Conservation (phyloP, 2,329 filamentous ascomycete species). For the Aphanoascus verrucosus region DNA sequence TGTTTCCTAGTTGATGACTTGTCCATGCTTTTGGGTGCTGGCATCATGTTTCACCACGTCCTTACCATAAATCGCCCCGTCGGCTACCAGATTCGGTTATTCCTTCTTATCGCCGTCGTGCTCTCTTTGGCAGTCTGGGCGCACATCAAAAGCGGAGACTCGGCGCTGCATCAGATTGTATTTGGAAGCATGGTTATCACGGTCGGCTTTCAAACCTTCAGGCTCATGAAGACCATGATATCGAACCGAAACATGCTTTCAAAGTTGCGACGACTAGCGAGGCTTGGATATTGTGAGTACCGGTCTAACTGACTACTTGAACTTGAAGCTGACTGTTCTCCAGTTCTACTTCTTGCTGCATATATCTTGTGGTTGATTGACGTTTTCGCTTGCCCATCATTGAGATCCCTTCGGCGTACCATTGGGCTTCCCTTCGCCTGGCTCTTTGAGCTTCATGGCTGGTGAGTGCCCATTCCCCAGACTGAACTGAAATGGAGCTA, state of each 20-base stretch:
- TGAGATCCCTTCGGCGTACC: conserved; percentile 15
- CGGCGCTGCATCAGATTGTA: conserved; percentile 13
- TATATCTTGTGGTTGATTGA: conserved; percentile 21
- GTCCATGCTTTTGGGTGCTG: conserved; percentile 14
- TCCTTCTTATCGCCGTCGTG: conserved; percentile 4
- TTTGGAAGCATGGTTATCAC: conserved; percentile 13
- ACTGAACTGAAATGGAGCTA: not conserved
- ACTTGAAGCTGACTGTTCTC: not conserved
- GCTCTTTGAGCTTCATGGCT: conserved; percentile 23
- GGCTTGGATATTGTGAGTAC: conserved; percentile 4
- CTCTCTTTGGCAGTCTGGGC: conserved; percentile 12
- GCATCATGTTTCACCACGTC: conserved; percentile 15
- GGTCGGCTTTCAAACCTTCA: conserved; percentile 9
- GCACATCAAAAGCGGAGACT: conserved; percentile 12
- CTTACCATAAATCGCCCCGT: conserved; percentile 11
- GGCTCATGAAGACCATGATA: conserved; percentile 9
- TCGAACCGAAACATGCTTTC: conserved; percentile 4
- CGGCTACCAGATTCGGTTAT: conserved; percentile 1
- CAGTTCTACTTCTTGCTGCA: conserved; percentile 11
- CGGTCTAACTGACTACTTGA: not conserved
- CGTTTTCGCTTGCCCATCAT: conserved; percentile 17
- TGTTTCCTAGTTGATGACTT: conserved; percentile 12
- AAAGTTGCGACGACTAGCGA: conserved; percentile 10
- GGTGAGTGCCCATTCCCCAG: conserved; percentile 13
- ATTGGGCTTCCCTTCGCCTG: conserved; percentile 19